Percentiles rank a stretch among this genome's conserved stretches.
These are phyloP conservation scores for Psilocybe subaeruginosa DNA, from an alignment of 768 basidiomycete species.

Conservation along the genomic window DNA sequence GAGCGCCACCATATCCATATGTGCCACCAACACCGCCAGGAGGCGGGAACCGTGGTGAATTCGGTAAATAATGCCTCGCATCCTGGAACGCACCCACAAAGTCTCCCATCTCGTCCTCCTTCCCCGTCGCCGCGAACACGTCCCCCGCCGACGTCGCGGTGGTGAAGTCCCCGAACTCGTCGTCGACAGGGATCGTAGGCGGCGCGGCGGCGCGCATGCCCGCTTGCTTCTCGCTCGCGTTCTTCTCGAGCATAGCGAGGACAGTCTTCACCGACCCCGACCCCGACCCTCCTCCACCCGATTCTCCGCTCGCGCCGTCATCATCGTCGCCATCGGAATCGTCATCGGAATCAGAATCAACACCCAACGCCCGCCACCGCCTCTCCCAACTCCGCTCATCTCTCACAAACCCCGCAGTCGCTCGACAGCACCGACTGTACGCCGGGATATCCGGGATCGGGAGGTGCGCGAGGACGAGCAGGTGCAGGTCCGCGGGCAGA, in stretches of 20 bases:
- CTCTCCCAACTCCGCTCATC: slow-evolving; percentile 81
- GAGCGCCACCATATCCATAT: no score
- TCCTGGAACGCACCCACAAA: slow-evolving; percentile 31
- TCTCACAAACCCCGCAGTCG: slow-evolving; percentile 61
- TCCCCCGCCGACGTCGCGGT: slow-evolving; percentile 21
- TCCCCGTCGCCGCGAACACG: background rate
- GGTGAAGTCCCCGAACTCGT: slow-evolving; percentile 91
- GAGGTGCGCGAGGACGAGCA: slow-evolving; percentile 71
- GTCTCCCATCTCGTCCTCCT: slow-evolving; percentile 44
- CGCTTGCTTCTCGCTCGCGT: slow-evolving; percentile 39
- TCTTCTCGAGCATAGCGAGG: slow-evolving; percentile 63
- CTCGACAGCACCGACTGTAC: slow-evolving; percentile 69
- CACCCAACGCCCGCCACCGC: slow-evolving; percentile 66
- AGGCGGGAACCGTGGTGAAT: slow-evolving; percentile 1
- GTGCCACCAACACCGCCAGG: no score
- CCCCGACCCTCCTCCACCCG: background rate
- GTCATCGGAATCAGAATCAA: slow-evolving; percentile 38
- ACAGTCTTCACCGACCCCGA: slow-evolving; percentile 37
- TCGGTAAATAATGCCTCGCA: slow-evolving; percentile 1
- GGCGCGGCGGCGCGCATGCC: slow-evolving; percentile 49
- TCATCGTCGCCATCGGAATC: background rate
- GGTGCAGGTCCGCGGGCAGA: slow-evolving; percentile 78
- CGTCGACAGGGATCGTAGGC: slow-evolving; percentile 69
- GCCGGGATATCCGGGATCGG: slow-evolving; percentile 82
- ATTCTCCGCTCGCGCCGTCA: background rate